Conservation (phyloP, 768 basidiomycete species). For the Infundibulicybe gibba region DNA sequence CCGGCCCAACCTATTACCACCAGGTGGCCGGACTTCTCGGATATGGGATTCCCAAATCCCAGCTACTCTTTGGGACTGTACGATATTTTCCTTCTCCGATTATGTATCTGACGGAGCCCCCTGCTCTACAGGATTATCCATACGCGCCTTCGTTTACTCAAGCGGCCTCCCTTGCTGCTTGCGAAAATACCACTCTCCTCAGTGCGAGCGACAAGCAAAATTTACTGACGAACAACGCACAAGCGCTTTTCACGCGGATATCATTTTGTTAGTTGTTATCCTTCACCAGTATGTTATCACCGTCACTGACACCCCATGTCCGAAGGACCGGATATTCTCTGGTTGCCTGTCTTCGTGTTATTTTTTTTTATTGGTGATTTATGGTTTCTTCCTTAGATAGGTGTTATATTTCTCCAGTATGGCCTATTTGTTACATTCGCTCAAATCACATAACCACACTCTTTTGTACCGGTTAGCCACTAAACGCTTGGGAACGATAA, state of each 20-base stretch:
- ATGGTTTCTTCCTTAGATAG: not conserved
- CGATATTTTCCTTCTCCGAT: constrained; percentile 1
- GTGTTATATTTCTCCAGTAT: not conserved
- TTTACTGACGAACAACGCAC: constrained; percentile 14
- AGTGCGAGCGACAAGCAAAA: constrained; percentile 8
- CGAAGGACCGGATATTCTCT: not conserved
- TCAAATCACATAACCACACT: no score
- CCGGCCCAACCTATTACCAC: constrained; percentile 32
- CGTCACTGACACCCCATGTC: not conserved
- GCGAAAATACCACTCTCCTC: constrained; percentile 8
- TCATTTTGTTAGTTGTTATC: not conserved
- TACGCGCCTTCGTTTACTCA: constrained; percentile 16
- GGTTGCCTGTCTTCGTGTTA: not conserved
- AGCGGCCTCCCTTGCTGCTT: constrained; percentile 12
- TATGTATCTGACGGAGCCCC: not conserved
- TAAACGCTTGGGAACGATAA: not conserved
- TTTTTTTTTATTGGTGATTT: not conserved
- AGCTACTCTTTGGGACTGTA: constrained; percentile 31
- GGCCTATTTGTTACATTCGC: not conserved
- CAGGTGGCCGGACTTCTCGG: constrained; percentile 28
- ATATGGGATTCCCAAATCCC: constrained; percentile 24
- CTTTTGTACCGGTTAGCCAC: no score
- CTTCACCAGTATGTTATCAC: not conserved
- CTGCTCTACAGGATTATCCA: constrained; percentile 26
- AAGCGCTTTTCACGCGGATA: not conserved